A percentile compares a stretch with the other conserved stretches of the same genome.
These are phyloP conservation scores for Tuber indicum DNA, from an alignment of 495 filamentous ascomycete species.

Conservation along the genomic window DNA sequence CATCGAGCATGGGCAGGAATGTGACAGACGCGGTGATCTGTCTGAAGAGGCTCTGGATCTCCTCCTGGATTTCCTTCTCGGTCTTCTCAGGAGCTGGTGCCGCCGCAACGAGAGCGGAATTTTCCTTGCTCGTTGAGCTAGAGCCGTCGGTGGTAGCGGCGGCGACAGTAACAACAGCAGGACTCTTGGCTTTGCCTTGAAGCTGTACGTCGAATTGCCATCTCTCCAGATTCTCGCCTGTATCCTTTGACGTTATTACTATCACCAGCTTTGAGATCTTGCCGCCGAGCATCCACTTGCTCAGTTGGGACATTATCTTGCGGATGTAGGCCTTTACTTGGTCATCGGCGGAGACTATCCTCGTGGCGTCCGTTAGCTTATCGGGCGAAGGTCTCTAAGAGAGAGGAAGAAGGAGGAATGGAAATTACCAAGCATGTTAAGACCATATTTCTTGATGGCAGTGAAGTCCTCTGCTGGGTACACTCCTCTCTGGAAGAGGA, in stretches of 20 bases:
- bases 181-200: slow-evolving; percentile 38
- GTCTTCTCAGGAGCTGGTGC: slow-evolving; percentile 58
- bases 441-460: slow-evolving; percentile 97
- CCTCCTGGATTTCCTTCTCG: slow-evolving; percentile 85
- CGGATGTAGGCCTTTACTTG: slow-evolving; percentile 95
- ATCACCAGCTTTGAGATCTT: slow-evolving; percentile 96
- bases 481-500: slow-evolving; percentile 91
- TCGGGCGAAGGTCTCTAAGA: not conserved
- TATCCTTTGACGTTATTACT: slow-evolving; percentile 92
- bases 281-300: slow-evolving; percentile 85
- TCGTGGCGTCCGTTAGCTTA: slow-evolving; percentile 1
- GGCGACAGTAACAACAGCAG: not conserved
- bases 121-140: slow-evolving; percentile 44
- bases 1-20: slow-evolving; percentile 85
- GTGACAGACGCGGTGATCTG: slow-evolving; percentile 98
- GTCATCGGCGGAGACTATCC: slow-evolving; percentile 78
- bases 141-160: slow-evolving; percentile 11
- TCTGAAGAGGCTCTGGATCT: slow-evolving; percentile 92
- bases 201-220: slow-evolving; percentile 89
- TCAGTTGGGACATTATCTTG: slow-evolving; percentile 58
- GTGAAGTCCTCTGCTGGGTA: slow-evolving; percentile 98
- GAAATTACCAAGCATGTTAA: slow-evolving; percentile 81
- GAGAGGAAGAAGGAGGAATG: not conserved
- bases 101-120: slow-evolving; percentile 29
- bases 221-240: slow-evolving; percentile 87